Base-by-base conservation (phyloP, 495 filamentous ascomycete genomes). In the Penicillium fimorum region DNA sequence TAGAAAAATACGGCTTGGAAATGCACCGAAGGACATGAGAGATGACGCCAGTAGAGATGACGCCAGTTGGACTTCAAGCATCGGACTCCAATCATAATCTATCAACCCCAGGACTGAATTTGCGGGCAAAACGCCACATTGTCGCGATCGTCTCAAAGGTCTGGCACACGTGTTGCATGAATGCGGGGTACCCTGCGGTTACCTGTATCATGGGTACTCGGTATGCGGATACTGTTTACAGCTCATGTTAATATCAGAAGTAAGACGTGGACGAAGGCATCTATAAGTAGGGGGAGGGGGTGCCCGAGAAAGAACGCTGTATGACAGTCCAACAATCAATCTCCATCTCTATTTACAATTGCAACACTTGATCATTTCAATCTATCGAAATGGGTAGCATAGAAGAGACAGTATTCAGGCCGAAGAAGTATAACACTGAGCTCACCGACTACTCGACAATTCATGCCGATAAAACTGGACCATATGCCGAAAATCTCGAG, bases 401-500 rank as follows among this genome's bases (percentile, higher is more conserved):
- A 6, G 32, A 17, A 18, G 53, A 48, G 38, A 55, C 38, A 13
- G 25, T 18, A 29, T 29, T 41, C 24, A 25, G 13, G 12, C 52
- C 53, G 12, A 62, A 47, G 25, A 47, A 62, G 11, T 62, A 32
- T 30, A 62, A 59, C 22, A 62, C 56, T 20, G 50, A 55, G 32
- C 46, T 62, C 20, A 51, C 55, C 2, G 55, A 62, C 11, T 62
- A 51, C 51, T 58, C 59, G 7, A 18, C 25, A 10, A 2, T 47
- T 10, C 56, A 55, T 5, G 17, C 18, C 8, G 50, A 62, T n/a
- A 54, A 53, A 11, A 22, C 49, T 50, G 59, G 59, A 6, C 59
- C 59, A 30, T 58, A 58, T 53, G 43, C 33, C 15, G 43, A 48
- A 4, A 37, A 54, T 82, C 17, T 57, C 15, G 57, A 83, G 25